Conservation (phyloP, 1,284 basidiomycete genomes). For the Mrakiaceae sp. region DNA sequence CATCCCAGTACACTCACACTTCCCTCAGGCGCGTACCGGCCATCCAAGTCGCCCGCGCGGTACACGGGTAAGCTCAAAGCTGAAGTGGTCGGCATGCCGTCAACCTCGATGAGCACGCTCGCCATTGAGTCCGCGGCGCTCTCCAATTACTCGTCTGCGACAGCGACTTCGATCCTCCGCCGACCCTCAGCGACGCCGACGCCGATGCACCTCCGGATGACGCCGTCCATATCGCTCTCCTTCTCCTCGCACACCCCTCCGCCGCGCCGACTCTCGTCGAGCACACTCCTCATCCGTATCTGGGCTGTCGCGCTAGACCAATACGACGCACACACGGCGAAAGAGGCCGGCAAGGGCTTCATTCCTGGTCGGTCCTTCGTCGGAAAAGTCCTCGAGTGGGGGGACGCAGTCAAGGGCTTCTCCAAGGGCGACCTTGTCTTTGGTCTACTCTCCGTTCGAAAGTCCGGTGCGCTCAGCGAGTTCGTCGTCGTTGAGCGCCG, state of each 20-base stretch:
- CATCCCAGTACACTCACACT: constrained; percentile 6
- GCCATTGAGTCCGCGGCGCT: constrained; percentile 1
- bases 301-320: constrained; percentile 17
- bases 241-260: constrained; percentile 13
- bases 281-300: constrained; percentile 10
- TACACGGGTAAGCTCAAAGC: neutral
- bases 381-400: constrained; percentile 16
- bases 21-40: constrained; percentile 12
- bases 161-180: neutral
- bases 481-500: constrained; percentile 13
- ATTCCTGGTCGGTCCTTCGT: constrained; percentile 10
- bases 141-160: neutral
- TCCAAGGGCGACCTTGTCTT: constrained; percentile 13
- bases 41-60: constrained; percentile 7
- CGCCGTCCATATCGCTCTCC: constrained; percentile 10
- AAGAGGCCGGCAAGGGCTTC: constrained; percentile 3
- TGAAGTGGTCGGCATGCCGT: constrained; percentile 7
- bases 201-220: constrained; percentile 1
- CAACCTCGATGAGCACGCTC: constrained; percentile 12
- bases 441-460: constrained; percentile 1
- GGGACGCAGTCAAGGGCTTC: constrained; percentile 7
- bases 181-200: neutral
- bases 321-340: constrained; percentile 8
- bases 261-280: constrained; percentile 9
- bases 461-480: constrained; percentile 10